Conservation (phyloP, 306 rosid genomes). For the Clitoria ternatea region DNA sequence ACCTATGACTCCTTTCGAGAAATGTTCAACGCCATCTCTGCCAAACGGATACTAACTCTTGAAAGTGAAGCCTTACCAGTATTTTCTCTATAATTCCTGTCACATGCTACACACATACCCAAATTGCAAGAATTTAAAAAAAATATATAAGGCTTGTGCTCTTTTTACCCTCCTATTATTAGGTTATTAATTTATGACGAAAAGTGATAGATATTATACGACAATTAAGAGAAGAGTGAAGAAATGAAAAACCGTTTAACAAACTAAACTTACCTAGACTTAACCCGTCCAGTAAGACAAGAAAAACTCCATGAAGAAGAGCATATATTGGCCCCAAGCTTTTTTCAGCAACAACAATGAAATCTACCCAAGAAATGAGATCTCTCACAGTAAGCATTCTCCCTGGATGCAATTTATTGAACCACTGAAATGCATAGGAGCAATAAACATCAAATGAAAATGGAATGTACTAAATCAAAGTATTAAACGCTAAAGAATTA, state of each 20-base stretch:
- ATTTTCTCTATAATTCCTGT: too few relatives aligned
- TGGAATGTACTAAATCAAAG: not conserved
- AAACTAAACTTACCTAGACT: slow-evolving; percentile 59
- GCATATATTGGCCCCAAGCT: slow-evolving; percentile 68
- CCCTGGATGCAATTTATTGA: slow-evolving; percentile 57
- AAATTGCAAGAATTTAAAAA: too few relatives aligned
- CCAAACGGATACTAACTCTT: too few relatives aligned
- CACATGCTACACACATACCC: too few relatives aligned
- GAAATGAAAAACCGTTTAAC: not conserved
- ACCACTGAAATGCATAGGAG: slow-evolving; percentile 57
- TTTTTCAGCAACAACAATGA: slow-evolving; percentile 49
- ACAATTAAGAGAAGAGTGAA: slow-evolving; percentile 1
- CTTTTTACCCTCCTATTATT: not conserved
- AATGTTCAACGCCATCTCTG: too few relatives aligned
- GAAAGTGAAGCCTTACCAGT: too few relatives aligned
- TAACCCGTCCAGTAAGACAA: slow-evolving; percentile 89
- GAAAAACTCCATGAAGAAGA: slow-evolving; percentile 84
- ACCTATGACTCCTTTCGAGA: too few relatives aligned
- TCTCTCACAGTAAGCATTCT: slow-evolving; percentile 88
- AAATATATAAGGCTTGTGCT: not conserved
- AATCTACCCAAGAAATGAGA: slow-evolving; percentile 86
- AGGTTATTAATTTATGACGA: not conserved
- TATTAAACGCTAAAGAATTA: not conserved
- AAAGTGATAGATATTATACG: not conserved
- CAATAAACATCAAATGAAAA: slow-evolving; percentile 16